These are phyloP conservation scores for Pilasporangium apinafurcum DNA, from an alignment of 352 stramenopile genomes.

Conservation along the genomic window DNA sequence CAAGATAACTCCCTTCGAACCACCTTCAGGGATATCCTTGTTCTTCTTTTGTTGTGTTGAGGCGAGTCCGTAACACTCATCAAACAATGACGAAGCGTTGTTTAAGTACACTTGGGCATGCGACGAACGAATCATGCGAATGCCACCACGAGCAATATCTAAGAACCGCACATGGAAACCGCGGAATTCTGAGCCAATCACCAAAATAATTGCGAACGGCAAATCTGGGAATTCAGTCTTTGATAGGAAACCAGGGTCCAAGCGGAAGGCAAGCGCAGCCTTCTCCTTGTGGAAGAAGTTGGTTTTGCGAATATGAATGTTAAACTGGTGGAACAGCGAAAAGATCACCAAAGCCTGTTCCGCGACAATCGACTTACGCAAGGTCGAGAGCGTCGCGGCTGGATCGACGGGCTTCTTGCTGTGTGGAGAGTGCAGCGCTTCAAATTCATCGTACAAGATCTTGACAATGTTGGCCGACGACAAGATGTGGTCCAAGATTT, in stretches of 20 bases:
- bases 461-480: slow-evolving; percentile 61
- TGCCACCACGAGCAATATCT: slow-evolving; percentile 94
- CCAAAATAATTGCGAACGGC: slow-evolving; percentile 93
- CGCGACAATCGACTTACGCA: slow-evolving; percentile 69
- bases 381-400: slow-evolving; percentile 46
- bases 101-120: slow-evolving; percentile 88
- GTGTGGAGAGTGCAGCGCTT: slow-evolving; percentile 54
- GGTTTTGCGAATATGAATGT: slow-evolving; percentile 74
- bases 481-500: slow-evolving; percentile 85
- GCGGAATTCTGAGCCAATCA: slow-evolving; percentile 94
- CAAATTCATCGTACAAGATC: slow-evolving; percentile 75
- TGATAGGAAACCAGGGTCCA: slow-evolving; percentile 71
- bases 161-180: slow-evolving; percentile 98
- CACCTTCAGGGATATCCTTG: slow-evolving; percentile 98
- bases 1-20: slow-evolving; percentile 95
- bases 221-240: slow-evolving; percentile 74
- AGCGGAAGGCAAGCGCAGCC: slow-evolving; percentile 61
- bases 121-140: slow-evolving; percentile 88
- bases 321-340: slow-evolving; percentile 80
- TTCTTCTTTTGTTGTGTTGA: slow-evolving; percentile 99
- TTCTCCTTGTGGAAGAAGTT: slow-evolving; percentile 86
- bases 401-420: slow-evolving; percentile 30
- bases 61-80: slow-evolving; percentile 95
- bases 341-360: slow-evolving; percentile 79
- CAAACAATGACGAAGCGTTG: slow-evolving; percentile 90